Evolutionary conservation across 352 stramenopile genomes (phyloP), one percentile per base, ranked within the genome.

Genomic region (Phytopythium vexans): DNA sequence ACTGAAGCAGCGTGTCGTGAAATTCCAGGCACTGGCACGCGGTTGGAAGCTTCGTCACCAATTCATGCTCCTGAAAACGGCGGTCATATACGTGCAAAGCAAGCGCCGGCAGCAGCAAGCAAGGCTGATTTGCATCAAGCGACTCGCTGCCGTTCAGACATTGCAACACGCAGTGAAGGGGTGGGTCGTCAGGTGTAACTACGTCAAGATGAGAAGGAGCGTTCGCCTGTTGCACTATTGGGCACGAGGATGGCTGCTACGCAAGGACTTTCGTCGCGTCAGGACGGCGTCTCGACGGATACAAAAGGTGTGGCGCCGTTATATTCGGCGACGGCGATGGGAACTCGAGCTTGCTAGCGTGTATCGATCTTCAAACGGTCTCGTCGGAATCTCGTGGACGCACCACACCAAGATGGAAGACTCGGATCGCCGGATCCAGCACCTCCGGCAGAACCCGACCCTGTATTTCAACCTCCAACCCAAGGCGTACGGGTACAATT

Each of bases 1-100:
- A 21, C 62, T 92, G n/a, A 91, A 94, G 62, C 41, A 64, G 5
- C 58, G 72, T 8, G 71, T 94, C n/a, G 76, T 89, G 0, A 78
- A 75, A 40, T 58, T 82, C 2, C 83, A 94, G 49, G 74, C 82
- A 7, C 57, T 88, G 10, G 65, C 81, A 33, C 68, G 82, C 0
- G 72, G 78, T 48, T 82, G 74, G 62, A 62, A 68, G 31, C 60
- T 68, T 12, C 64, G 62, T 10, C 52, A 62, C 34, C 56, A 50
- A 7, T 88, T 75, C 37, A 5, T 54, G 0, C n/a, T 48, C 0
- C 34, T 84, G 15, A 64, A 64, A 7, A 44, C 32, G 36, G 46
- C 62, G 15, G 50, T 76, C 7, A 58, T 85, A 8, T 66, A 53
- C 27, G 41, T 86, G 1, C 79, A 89, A 36, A 86, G 74, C 52